Evolutionary conservation across 2,329 filamentous ascomycete species (phyloP), one percentile per base, ranked within the genome.

Genomic region (Aspergillus persii): DNA sequence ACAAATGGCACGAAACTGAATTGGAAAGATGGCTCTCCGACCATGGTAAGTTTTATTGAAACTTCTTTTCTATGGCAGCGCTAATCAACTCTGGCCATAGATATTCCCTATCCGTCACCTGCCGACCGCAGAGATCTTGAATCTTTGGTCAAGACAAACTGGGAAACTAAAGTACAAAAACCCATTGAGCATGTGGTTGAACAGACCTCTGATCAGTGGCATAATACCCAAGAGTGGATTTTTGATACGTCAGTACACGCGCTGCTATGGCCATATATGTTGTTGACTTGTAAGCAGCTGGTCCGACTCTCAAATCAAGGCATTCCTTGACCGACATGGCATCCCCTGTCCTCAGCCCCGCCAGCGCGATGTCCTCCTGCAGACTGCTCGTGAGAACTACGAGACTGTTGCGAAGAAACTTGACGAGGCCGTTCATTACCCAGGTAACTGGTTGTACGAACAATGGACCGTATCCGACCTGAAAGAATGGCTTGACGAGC

Each of bases 1-100:
- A 98, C 80, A 97, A 95, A 76, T 99, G 95, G 95, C 94, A 98
- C 71, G 89, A 98, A 82, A 96, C 91, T 26, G 95, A 99, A 83
- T 86, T 99, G 31, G 94, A 99, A 81, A 87, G 93, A 71, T 99
- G 95, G 95, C 87, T 99, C 53, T 90, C 90, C 31, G 95, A 99
- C 74, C 85, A 98, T 79, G 86, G 76, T 77, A 66, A 48, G 3
- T 12, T 9, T 31, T 36, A 48, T 8, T 3, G 49, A 23, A 30
- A 3, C 2, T 18, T 9, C 1, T 52, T 27, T n/a, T 33, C 12
- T 4, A 50, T 30, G 27, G 9, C 8, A 11, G 23, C 39, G 52
- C 12, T 56, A 33, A 31, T 50, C 62, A 48, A 61, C 52, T 44
- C 31, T 48, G 7, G 9, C 36, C 30, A 12, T 50, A 78, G 76